Base-by-base conservation (phyloP, 2,329 filamentous ascomycete genomes). In the Colletotrichum tabaci region DNA sequence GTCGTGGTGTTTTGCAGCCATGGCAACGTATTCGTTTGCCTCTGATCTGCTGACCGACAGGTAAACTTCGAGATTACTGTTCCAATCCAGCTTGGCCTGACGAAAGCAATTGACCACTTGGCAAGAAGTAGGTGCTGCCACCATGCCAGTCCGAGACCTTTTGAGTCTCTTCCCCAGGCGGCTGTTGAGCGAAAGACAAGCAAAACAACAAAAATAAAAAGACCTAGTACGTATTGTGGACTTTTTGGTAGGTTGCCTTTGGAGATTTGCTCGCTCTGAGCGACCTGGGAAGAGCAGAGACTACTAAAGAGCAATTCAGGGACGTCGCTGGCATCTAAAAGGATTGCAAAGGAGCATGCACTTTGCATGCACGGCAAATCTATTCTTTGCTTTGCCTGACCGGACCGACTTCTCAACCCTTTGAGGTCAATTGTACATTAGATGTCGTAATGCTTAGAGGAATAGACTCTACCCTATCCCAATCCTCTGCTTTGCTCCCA, bases 241-340 rank as follows among this genome's bases (percentile, higher is more conserved):
- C 67, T 67, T 63, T 38, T 63, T 63, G 65, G 65, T 63, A 63
- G 61, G 57, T 53, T 67, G 57, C 47, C 55, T 55, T 42, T 42
- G 35, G 21, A 40, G 35, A 46, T 44, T 44, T 44, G 44, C 62
- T 55, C 46, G 23, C 23, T 56, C n/a, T 66, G 63, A 56, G 66
- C 35, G 30, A 26, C 38, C 58, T 68, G 40, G 60, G 55, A 40
- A 53, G 52, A 68, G 68, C 65, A 26, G 44, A 71, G 42, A 66
- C 65, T 71, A 63, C 65, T 68, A 71, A 71, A 71, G 63, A 71
- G 68, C 65, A 49, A 53, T 66, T 35, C 65, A 71, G 65, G 68
- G 46, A 71, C 60, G 56, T 47, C 6, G 42, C 50, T 58, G 58
- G 46, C 52, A 67, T 47, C 23, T 21, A 44, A 47, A 10, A 61